These are phyloP conservation scores for Cystofilobasidium ferigula DNA, from an alignment of 768 basidiomycete species.

Conservation along the genomic window DNA sequence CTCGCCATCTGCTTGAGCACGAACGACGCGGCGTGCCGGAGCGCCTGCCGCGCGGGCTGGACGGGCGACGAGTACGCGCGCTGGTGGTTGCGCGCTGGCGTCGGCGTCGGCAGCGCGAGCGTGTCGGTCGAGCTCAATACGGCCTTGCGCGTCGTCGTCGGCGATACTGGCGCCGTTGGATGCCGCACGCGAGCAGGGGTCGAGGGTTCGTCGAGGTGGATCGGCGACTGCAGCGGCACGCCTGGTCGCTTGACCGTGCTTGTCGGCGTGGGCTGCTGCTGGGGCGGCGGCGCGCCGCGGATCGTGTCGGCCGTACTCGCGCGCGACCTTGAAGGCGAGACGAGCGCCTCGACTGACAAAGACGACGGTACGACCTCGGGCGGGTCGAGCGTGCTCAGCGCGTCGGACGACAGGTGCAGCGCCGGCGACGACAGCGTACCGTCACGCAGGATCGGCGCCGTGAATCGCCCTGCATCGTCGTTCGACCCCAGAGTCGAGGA, in stretches of 20 bases:
- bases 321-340: constrained; percentile 11
- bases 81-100: neutral
- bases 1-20: constrained; percentile 17
- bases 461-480: neutral
- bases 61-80: constrained; percentile 16
- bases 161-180: neutral
- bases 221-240: constrained; percentile 1
- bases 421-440: constrained; percentile 68
- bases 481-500: neutral
- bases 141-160: neutral
- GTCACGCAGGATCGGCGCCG: constrained; percentile 25
- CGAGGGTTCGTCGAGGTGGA: neutral
- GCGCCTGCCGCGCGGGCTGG: constrained; percentile 3
- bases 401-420: constrained; percentile 52
- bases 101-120: neutral
- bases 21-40: constrained; percentile 11
- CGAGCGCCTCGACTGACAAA: constrained; percentile 17
- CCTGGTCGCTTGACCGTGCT: neutral
- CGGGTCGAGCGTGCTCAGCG: neutral
- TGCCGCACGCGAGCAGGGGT: neutral
- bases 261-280: no score
- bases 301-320: neutral
- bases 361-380: neutral
- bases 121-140: neutral
- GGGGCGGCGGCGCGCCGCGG: neutral